Conservation (phyloP, 352 stramenopile species). For the Phytophthora hybrid region DNA sequence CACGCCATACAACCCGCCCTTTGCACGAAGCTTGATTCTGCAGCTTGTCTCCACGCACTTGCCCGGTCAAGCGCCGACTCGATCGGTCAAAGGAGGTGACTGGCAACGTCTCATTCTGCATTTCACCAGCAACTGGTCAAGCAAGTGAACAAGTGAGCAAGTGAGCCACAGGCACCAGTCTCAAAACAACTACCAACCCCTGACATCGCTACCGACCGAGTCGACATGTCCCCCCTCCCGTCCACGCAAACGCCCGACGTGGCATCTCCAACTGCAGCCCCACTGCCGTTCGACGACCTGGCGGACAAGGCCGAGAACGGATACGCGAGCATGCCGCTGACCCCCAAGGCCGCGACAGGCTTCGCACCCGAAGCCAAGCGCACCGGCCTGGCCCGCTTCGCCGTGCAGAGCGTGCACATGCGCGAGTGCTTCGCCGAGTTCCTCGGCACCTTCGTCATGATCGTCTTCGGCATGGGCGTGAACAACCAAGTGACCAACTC, state of each 20-base stretch:
- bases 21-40: not conserved
- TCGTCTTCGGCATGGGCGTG: constrained; percentile 60
- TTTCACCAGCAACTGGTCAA: constrained; percentile 2
- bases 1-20: not conserved
- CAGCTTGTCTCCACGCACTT: constrained; percentile 3
- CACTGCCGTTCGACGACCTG: constrained; percentile 6
- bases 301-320: constrained; percentile 28
- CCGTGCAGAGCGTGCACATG: constrained; percentile 31
- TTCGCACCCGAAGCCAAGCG: constrained; percentile 34
- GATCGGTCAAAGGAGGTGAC: not conserved
- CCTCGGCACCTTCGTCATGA: constrained; percentile 56
- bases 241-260: constrained; percentile 8
- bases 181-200: not conserved
- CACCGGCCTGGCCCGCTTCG: constrained; percentile 47
- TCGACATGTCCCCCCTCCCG: not conserved
- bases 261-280: not conserved
- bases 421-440: constrained; percentile 53
- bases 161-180: not conserved
- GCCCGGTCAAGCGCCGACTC: not conserved
- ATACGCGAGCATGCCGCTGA: constrained; percentile 44
- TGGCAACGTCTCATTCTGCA: constrained; percentile 5
- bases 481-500: constrained; percentile 59
- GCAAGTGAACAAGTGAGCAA: constrained; percentile 1
- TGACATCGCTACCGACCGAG: not conserved
- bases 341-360: constrained; percentile 48